phyloP scores from a whole-genome alignment of 78 protist genomes.

The Thecamonas trahens region DNA sequence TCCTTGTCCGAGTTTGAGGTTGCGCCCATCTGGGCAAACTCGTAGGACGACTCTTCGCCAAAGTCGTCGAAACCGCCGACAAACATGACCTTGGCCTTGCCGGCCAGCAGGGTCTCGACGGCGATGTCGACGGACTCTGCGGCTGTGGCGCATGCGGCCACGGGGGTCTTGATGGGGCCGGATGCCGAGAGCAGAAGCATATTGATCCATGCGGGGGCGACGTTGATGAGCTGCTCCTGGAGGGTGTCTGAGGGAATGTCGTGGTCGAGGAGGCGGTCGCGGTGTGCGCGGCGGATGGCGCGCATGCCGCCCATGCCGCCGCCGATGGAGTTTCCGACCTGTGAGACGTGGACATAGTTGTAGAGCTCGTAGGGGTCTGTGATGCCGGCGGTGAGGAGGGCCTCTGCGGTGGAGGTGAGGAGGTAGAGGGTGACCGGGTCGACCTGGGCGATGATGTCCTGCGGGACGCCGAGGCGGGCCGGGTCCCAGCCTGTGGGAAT shows the following conservation, averaged over 20 bases:
- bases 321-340: slow-evolving; percentile 57
- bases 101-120: slow-evolving; percentile 33
- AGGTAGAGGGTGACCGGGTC: slow-evolving; percentile 56
- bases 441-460: slow-evolving; percentile 38
- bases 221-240: slow-evolving; percentile 57
- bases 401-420: slow-evolving; percentile 39
- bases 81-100: slow-evolving; percentile 44
- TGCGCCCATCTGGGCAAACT: slow-evolving; percentile 57
- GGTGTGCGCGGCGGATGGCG: slow-evolving; percentile 10
- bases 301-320: slow-evolving; percentile 61
- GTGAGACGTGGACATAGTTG: slow-evolving; percentile 50
- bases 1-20: slow-evolving; percentile 31
- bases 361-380: slow-evolving; percentile 58
- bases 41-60: slow-evolving; percentile 18
- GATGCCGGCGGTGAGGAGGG: slow-evolving; percentile 29
- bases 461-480: slow-evolving; percentile 32
- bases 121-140: slow-evolving; percentile 56
- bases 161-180: slow-evolving; percentile 70
- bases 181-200: slow-evolving; percentile 42
- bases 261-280: slow-evolving; percentile 28
- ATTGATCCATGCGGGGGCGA: slow-evolving; percentile 65
- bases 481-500: slow-evolving; percentile 67
- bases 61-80: slow-evolving; percentile 61
- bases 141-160: slow-evolving; percentile 75
- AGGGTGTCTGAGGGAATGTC: slow-evolving; percentile 34